Percentiles rank a stretch among this genome's conserved stretches.
phyloP scores from a whole-genome alignment of 2,329 filamentous ascomycete species.

The Ceratocystis harringtonii region DNA sequence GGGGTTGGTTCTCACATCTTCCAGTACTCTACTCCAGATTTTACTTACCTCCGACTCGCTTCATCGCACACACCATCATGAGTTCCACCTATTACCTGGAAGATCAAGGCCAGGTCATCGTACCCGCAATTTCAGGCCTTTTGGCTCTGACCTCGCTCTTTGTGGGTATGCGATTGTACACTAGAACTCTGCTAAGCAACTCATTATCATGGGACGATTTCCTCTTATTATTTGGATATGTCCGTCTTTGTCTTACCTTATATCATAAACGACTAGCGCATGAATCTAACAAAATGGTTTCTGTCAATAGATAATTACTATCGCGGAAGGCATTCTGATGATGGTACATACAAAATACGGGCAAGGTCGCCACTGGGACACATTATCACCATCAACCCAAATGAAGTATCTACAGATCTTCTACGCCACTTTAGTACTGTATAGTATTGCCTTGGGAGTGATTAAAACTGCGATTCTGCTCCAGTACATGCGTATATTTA shows the following conservation, averaged over 20 bases:
- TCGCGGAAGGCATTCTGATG: conserved; percentile 14
- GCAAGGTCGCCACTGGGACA: conserved; percentile 13
- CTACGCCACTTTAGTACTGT: conserved; percentile 20
- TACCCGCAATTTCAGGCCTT: conserved; percentile 8
- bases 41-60: background rate
- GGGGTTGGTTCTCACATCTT: background rate
- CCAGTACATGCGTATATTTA: conserved; percentile 22
- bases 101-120: conserved; percentile 2
- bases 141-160: conserved; percentile 5
- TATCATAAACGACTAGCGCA: background rate
- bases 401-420: conserved; percentile 19
- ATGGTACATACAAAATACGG: conserved; percentile 14
- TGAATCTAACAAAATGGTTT: background rate
- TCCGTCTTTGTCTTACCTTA: background rate
- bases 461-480: conserved; percentile 22
- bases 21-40: background rate
- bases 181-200: conserved; percentile 8
- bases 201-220: conserved; percentile 14
- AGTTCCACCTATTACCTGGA: background rate
- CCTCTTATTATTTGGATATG: conserved; percentile 6
- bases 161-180: conserved; percentile 15
- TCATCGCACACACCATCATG: background rate
- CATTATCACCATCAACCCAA: conserved; percentile 2
- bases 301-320: conserved; percentile 6
- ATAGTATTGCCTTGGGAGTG: conserved; percentile 19